Base-by-base conservation (phyloP, 202 grass and related monocot species). In the Zoysia matrella region DNA sequence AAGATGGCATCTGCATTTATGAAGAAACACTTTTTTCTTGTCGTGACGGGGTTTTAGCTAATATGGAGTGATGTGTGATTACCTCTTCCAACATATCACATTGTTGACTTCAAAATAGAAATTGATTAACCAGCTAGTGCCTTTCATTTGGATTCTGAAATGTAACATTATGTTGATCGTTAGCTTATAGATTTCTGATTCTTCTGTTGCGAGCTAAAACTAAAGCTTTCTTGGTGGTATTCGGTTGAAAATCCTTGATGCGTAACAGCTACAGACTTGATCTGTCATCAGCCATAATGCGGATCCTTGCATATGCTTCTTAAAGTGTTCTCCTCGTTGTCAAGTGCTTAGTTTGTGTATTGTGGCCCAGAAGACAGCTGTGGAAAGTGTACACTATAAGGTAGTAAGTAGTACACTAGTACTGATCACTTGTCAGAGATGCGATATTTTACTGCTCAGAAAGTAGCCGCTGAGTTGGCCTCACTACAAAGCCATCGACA, bases 361-460 rank as follows among this genome's bases (percentile, higher is more conserved):
- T 71, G 72, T 73, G 78, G 16, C 52, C 52, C 36, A 56, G 18
- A 47, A 78, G 36, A 65, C 82, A 85, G 52, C 77, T 89, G 72
- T 73, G 66, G 56, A 77, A 82, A 73, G 60, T 43, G 45, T 85
- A 77, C 52, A 77, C 22, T 82, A 85, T 60, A 45, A 81, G 67
- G 61, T 67, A 51, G 22, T 30, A 30, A 30, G 22, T 30, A 30
- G 22, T 30, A 30, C 22, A 30, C 22, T 30, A 30, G 22, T 30
- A 0, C 70, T 69, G 15, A 57, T 49, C 56, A 51, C 77, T 61
- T 15, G 57, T 57, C 56, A 68, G 72, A 80, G 52, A 75, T 68
- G 60, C 70, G 22, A 69, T 86, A 68, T 72, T 65, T 45, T 77
- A 52, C 75, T 69, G n/a, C 56, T 65, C 14, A 76, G 71, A 80